A percentile compares a stretch with the other conserved stretches of the same genome.
These are phyloP conservation scores for Diplotaxis tenuifolia DNA, from an alignment of 345 rosid species.

Conservation along the genomic window DNA sequence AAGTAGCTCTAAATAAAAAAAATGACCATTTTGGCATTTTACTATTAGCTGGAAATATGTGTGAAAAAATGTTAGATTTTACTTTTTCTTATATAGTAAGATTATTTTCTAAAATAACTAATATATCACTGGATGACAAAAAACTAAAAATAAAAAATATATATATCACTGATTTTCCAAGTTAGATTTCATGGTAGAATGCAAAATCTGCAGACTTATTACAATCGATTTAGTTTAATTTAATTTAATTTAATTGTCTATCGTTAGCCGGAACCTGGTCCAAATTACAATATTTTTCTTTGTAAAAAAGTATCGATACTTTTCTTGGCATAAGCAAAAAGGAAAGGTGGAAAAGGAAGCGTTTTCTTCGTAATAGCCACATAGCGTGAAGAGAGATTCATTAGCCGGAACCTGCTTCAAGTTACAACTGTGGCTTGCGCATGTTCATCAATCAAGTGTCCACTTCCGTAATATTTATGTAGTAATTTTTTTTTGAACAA, in stretches of 20 bases:
- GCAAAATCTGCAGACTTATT: neutral
- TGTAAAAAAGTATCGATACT: too few species aligned
- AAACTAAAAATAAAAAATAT: too few species aligned
- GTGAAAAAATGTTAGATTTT: too few species aligned
- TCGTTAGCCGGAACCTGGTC: neutral
- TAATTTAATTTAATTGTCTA: neutral
- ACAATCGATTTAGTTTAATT: too few species aligned
- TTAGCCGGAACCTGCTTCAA: neutral
- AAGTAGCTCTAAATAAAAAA: neutral
- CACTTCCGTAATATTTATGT: neutral
- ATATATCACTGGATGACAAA: neutral
- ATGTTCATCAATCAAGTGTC: slow-evolving; percentile 14
- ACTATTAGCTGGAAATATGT: neutral
- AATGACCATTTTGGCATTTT: neutral
- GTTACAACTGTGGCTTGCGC: neutral
- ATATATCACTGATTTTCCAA: neutral
- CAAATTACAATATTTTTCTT: neutral
- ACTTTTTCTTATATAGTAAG: too few species aligned
- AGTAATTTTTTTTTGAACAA: too few species aligned
- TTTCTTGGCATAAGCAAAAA: neutral
- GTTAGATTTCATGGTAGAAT: neutral
- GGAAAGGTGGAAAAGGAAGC: neutral
- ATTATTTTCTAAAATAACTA: too few species aligned
- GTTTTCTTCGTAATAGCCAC: neutral
- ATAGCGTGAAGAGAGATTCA: neutral